Percentiles rank a stretch among this genome's conserved stretches.
phyloP scores from a whole-genome alignment of 2,329 filamentous ascomycete species.

The Shiraia bambusicola region DNA sequence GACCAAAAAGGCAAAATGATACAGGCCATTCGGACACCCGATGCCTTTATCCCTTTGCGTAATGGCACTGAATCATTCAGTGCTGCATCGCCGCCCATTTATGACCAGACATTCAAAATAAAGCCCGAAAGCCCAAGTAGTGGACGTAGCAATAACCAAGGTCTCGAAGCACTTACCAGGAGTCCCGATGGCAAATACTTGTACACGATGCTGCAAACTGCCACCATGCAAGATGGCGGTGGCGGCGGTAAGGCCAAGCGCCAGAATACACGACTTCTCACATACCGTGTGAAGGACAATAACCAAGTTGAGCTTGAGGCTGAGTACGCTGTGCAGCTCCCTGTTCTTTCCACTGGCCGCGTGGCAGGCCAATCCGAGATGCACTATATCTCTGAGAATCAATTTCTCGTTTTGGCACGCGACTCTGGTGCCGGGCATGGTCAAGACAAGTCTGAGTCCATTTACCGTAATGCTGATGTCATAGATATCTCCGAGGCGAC shows the following conservation, averaged over 20 bases:
- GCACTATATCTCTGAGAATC: slow-evolving; percentile 61
- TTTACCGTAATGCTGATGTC: slow-evolving; percentile 70
- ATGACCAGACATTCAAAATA: slow-evolving; percentile 53
- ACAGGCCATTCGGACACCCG: slow-evolving; percentile 63
- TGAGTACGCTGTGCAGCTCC: slow-evolving; percentile 68
- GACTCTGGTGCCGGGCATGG: slow-evolving; percentile 64
- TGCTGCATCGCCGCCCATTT: slow-evolving; percentile 64
- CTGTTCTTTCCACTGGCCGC: slow-evolving; percentile 56
- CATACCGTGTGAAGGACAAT: slow-evolving; percentile 60
- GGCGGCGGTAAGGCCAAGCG: slow-evolving; percentile 57
- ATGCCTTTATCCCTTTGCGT: slow-evolving; percentile 64
- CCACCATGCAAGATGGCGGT: slow-evolving; percentile 52
- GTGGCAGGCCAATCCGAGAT: slow-evolving; percentile 70
- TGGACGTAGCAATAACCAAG: slow-evolving; percentile 72
- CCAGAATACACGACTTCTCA: slow-evolving; percentile 61
- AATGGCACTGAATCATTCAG: slow-evolving; percentile 64
- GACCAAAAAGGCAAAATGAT: slow-evolving; percentile 59
- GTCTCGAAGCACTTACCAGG: slow-evolving; percentile 70
- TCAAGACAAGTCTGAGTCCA: slow-evolving; percentile 52
- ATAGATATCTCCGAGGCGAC: slow-evolving; percentile 65
- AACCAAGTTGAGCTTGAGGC: slow-evolving; percentile 51
- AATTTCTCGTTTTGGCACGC: slow-evolving; percentile 68
- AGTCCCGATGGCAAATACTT: slow-evolving; percentile 63
- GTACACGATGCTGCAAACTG: slow-evolving; percentile 67
- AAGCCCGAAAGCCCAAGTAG: slow-evolving; percentile 59